Evolutionary conservation across 2,329 filamentous ascomycete genomes (phyloP), one percentile per base, ranked within the genome.

Genomic region (Aspergillus pseudoglaucus): DNA sequence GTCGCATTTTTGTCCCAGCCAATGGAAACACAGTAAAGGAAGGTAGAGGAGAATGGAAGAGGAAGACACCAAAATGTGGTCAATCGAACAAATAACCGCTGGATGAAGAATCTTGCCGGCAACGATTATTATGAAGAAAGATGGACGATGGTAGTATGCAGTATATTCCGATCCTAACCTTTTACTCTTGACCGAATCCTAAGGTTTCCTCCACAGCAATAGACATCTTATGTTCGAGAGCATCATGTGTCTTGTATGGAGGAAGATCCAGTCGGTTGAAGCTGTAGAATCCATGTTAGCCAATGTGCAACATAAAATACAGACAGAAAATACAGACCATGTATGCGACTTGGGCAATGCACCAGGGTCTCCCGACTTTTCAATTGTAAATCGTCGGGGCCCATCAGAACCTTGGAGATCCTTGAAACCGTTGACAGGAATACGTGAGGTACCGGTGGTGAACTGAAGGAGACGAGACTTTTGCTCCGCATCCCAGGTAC

Each of bases 391-490:
- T 53, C 93, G 78, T 70, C 93, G 81, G 8, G 93, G 93, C 3
- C 93, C 93, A 67, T 98, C 93, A 58, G 90, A 95, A 37, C 93
- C 93, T 70, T 98, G 93, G 45, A 98, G 76, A 77, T 98, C 93
- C 75, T 98, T 98, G 81, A 98, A 98, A 6, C 93, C 93, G 69
- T 98, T 98, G 72, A 98, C 93, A 1, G 93, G 93, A 58, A 98
- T 98, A 74, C 93, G 86, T 44, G 90, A 95, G 12, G 93, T 98
- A 69, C 93, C 93, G 7, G 93, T 98, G 0, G 93, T 93, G 67
- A 98, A 98, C 70, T 98, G 93, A 60, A 98, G 73, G 53, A 98
- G 78, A 63, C 93, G 85, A 46, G 89, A 95, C 76, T 98, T 98
- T 71, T 98, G 93, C 71, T 98, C 93, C 23, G 93, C 90, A 67